Evolutionary conservation across 2,329 filamentous ascomycete genomes (phyloP).

Genomic region (Phaeosphaeria sp.): DNA sequence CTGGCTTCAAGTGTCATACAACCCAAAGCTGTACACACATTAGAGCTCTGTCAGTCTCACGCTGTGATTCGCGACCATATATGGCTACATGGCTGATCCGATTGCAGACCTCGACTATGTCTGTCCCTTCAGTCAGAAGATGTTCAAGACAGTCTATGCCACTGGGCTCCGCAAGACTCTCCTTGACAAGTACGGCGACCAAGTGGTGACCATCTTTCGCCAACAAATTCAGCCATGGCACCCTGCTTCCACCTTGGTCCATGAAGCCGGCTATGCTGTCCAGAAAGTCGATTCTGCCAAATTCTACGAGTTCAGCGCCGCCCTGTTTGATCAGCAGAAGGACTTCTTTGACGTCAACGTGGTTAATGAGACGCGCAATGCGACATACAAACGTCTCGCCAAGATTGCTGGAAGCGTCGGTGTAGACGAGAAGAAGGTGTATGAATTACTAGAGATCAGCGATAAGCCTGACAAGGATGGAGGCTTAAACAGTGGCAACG

Average conservation of each 20-base stretch:
- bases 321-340: slow-evolving; percentile 72
- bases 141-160: slow-evolving; percentile 78
- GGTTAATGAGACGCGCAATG: slow-evolving; percentile 82
- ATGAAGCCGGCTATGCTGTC: slow-evolving; percentile 86
- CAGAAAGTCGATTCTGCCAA: slow-evolving; percentile 70
- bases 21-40: slow-evolving; percentile 57
- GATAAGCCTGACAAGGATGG: slow-evolving; percentile 72
- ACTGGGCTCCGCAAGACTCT: slow-evolving; percentile 68
- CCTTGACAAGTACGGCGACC: slow-evolving; percentile 65
- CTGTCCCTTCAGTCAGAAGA: slow-evolving; percentile 76
- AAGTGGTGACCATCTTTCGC: slow-evolving; percentile 80
- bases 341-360: slow-evolving; percentile 86
- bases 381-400: slow-evolving; percentile 80
- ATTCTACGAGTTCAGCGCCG: slow-evolving; percentile 81
- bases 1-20: slow-evolving; percentile 56
- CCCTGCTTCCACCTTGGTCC: slow-evolving; percentile 71
- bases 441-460: slow-evolving; percentile 70
- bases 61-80: not conserved
- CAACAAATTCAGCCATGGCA: slow-evolving; percentile 97
- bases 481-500: slow-evolving; percentile 77
- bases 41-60: slow-evolving; percentile 58
- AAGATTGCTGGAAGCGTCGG: slow-evolving; percentile 74
- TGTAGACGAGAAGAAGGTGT: slow-evolving; percentile 73
- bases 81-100: not conserved
- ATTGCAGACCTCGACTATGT: slow-evolving; percentile 82